A percentile compares a stretch with the other conserved stretches of the same genome.
phyloP scores from a whole-genome alignment of 257 asterid genomes.

The Cynanchum wilfordii region DNA sequence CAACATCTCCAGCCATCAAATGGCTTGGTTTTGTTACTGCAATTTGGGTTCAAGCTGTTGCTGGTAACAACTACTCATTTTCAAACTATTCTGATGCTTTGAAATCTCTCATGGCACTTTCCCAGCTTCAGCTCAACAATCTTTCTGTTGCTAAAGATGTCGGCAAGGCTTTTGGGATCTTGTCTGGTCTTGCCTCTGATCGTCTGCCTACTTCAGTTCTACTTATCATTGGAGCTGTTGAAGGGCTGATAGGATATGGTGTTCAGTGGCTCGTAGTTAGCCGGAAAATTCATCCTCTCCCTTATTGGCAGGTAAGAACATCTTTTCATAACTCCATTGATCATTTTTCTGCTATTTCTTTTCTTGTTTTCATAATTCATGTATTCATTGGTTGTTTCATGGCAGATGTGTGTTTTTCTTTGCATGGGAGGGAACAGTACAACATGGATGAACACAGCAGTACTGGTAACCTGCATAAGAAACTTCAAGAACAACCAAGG shows the following conservation, averaged over 20 bases:
- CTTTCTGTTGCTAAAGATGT: constrained; percentile 28
- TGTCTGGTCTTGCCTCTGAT: constrained; percentile 18
- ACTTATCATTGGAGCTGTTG: constrained; percentile 18
- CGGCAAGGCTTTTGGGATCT: constrained; percentile 25
- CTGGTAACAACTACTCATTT: constrained; percentile 28
- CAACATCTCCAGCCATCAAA: constrained; percentile 24
- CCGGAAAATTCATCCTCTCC: constrained; percentile 19
- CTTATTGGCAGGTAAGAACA: constrained; percentile 20
- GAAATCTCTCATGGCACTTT: constrained; percentile 21
- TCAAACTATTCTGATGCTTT: constrained; percentile 27
- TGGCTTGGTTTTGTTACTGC: constrained; percentile 29
- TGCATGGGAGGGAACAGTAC: constrained; percentile 29
- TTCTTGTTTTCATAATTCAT: background rate
- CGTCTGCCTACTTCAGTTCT: constrained; percentile 13
- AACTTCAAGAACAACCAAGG: constrained; percentile 23
- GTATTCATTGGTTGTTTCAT: background rate
- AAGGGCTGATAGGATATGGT: constrained; percentile 24
- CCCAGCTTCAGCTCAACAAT: constrained; percentile 25
- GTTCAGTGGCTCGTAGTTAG: constrained; percentile 27
- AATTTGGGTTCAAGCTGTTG: constrained; percentile 25
- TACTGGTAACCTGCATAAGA: constrained; percentile 26
- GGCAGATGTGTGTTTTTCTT: constrained; percentile 23
- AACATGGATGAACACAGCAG: constrained; percentile 29
- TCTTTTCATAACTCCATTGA: background rate
- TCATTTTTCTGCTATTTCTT: background rate